A percentile compares a stretch with the other conserved stretches of the same genome.
These are phyloP conservation scores for Prunus fruticosa DNA, from an alignment of 306 rosid species.

Conservation along the genomic window DNA sequence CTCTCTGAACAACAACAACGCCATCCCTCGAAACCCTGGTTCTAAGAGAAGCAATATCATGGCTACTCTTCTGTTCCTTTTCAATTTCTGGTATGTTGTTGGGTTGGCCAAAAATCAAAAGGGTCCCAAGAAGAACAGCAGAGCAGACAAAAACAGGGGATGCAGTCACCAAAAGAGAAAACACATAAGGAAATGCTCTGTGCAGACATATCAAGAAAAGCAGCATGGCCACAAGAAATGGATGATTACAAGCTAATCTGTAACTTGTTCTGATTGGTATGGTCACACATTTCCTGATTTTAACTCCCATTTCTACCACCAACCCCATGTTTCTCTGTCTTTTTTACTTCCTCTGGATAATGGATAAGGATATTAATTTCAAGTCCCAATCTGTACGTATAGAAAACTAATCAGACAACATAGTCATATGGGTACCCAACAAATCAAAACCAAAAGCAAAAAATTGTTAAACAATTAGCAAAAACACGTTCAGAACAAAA, in stretches of 20 bases:
- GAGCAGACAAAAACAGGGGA: conserved; percentile 89
- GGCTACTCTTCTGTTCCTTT: conserved; percentile 41
- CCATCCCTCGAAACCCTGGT: conserved; percentile 45
- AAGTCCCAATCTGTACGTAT: conserved; percentile 31
- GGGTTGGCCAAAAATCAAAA: conserved; percentile 78
- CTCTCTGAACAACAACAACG: conserved; percentile 39
- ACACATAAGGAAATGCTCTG: conserved; percentile 59
- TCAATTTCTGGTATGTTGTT: conserved; percentile 50
- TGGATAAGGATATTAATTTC: neutral
- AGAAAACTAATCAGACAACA: conserved; percentile 19
- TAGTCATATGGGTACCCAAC: conserved; percentile 11
- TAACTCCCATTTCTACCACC: conserved; percentile 45
- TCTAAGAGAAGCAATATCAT: conserved; percentile 46
- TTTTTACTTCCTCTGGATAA: conserved; percentile 3
- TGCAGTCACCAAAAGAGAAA: conserved; percentile 69
- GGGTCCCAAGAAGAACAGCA: conserved; percentile 88
- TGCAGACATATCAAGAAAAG: conserved; percentile 59
- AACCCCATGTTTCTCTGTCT: conserved; percentile 43
- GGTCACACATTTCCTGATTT: conserved; percentile 41
- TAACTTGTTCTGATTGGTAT: conserved; percentile 45
- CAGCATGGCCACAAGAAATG: conserved; percentile 57
- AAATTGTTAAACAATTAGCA: neutral
- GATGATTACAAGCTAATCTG: conserved; percentile 65
- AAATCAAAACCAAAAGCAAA: conserved; percentile 28
- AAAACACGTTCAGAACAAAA: conserved; percentile 15